Conservation (phyloP, 345 rosid genomes). For the Iberis pinnata region DNA sequence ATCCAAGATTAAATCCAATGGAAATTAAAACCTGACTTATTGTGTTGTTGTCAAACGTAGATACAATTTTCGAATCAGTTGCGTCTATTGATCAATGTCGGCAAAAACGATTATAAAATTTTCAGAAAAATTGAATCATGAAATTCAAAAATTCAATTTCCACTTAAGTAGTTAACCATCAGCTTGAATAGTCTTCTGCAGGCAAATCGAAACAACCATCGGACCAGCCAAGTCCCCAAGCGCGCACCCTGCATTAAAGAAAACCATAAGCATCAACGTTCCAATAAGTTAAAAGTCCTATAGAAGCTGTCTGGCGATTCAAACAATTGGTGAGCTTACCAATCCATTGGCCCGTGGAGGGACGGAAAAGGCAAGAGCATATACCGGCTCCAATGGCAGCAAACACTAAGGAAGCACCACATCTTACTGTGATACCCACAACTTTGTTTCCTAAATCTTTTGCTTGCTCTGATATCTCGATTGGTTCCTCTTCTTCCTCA, state of each 20-base stretch:
- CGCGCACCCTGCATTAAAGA: conserved; percentile 58
- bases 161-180: conserved; percentile 32
- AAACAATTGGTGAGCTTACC: conserved; percentile 42
- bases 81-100: too few species aligned
- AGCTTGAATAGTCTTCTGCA: conserved; percentile 52
- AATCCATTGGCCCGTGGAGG: conserved; percentile 86
- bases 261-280: conserved; percentile 7
- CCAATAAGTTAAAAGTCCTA: background rate
- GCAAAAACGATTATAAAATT: too few species aligned
- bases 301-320: background rate
- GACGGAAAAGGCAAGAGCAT: conserved; percentile 64
- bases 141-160: conserved; percentile 18
- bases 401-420: conserved; percentile 70
- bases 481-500: conserved; percentile 28
- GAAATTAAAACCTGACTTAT: too few species aligned
- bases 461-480: conserved; percentile 39
- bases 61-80: too few species aligned
- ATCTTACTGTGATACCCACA: conserved; percentile 52
- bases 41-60: too few species aligned
- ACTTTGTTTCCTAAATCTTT: conserved; percentile 71
- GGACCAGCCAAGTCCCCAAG: conserved; percentile 87
- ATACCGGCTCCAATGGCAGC: conserved; percentile 93
- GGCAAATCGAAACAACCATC: conserved; percentile 48
- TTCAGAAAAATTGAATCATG: too few species aligned
- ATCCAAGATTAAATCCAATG: too few species aligned